Base-by-base conservation (phyloP, 352 stramenopile genomes). In the Pythium aphanidermatum region DNA sequence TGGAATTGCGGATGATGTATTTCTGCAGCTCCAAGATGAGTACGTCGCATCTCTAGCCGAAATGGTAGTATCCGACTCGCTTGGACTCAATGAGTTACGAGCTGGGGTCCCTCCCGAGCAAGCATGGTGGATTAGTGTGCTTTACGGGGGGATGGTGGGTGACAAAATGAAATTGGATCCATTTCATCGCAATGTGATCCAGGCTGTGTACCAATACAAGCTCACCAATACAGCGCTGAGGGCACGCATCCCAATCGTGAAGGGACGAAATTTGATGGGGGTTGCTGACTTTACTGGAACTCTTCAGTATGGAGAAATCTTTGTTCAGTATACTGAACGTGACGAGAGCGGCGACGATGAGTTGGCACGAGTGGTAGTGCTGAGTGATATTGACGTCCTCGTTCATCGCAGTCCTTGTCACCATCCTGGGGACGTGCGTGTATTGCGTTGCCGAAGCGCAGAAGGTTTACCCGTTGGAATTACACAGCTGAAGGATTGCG, bases 381-480 rank as follows among this genome's bases (percentile, higher is more conserved):
- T 90, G 21, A 39, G 60, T 59, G 58, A 55, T 6, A 32, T 82
- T 23, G 56, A 83, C 32, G 76, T 90, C 17, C 60, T 68, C 37
- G 63, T 93, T 20, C 74, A 89, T 58, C 78, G 82, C 21, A 90
- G 65, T 48, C 82, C 82, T 0, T 90, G 76, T 27, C 75, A 92
- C 28, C 79, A 90, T 34, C 76, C 76, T 29, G 79, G 79, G 5
- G 82, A 93, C 55, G 59, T 93, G 20, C 73, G 78, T 1, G 61
- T 89, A 10, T 53, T 93, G 28, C 49, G 51, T 17, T 91, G 79
- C 29, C 65, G 47, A 41, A 34, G 60, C 2, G 31, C 5, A 4
- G 19, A 29, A 8, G 52, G 83, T 21, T 68, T 90, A 1, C 79
- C 74, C 4, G 32, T 20, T 2, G 47, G 72, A 37, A 45, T 93